Conservation (phyloP, 2,329 filamentous ascomycete genomes). For the Ophiognomonia clavigignenti-juglandacearum region DNA sequence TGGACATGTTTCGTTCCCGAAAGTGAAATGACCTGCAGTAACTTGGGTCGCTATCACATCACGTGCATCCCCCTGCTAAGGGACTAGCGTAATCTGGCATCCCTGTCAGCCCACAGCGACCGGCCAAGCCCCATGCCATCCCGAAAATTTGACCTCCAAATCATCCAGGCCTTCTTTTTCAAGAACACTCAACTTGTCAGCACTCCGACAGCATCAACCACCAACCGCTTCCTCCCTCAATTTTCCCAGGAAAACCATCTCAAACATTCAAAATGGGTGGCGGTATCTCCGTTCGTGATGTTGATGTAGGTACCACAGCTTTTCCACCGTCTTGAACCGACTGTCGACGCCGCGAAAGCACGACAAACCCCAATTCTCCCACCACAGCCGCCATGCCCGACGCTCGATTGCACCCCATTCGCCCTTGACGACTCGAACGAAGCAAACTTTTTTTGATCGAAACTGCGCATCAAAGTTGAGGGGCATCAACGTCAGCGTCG, state of each 20-base stretch:
- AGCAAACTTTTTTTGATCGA: neutral
- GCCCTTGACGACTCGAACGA: conserved; percentile 2
- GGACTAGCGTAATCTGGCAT: too few species aligned
- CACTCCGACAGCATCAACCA: conserved; percentile 16
- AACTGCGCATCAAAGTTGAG: conserved; percentile 5
- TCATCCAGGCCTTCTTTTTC: neutral
- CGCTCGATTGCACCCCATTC: conserved; percentile 6
- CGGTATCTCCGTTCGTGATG: conserved; percentile 79
- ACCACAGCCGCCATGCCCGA: conserved; percentile 1
- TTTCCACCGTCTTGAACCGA: conserved; percentile 21
- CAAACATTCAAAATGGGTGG: conserved; percentile 59
- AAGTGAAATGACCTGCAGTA: too few species aligned
- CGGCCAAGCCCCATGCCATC: too few species aligned
- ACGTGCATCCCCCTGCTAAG: too few species aligned
- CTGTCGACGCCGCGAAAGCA: conserved; percentile 3
- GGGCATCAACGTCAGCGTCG: too few species aligned
- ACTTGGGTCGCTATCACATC: too few species aligned
- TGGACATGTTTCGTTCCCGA: too few species aligned
- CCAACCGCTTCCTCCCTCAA: conserved; percentile 22
- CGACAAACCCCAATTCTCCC: neutral
- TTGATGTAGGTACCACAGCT: conserved; percentile 62
- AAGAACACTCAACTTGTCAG: conserved; percentile 17
- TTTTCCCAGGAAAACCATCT: conserved; percentile 20
- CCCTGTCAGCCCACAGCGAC: too few species aligned
- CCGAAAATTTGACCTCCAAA: neutral